phyloP scores from a whole-genome alignment of 2,329 filamentous ascomycete genomes.

The Alternaria ventricosa region DNA sequence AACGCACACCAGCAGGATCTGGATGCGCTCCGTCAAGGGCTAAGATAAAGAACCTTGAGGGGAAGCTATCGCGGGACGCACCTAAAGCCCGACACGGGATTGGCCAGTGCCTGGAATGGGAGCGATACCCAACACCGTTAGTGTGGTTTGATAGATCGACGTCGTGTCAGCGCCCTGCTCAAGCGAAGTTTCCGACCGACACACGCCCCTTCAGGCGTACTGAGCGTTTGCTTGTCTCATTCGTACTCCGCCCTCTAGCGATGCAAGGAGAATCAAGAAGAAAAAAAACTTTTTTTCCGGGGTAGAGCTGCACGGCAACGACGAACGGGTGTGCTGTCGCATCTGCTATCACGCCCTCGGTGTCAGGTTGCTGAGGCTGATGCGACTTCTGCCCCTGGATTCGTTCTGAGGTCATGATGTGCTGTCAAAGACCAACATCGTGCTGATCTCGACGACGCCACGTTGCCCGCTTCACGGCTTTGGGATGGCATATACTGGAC shows the following conservation, averaged over 20 bases:
- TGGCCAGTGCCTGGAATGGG: conserved; percentile 29
- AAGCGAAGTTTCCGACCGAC: conserved; percentile 28
- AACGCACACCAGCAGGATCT: conserved; percentile 8
- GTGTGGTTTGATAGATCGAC: conserved; percentile 31
- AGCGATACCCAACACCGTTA: conserved; percentile 27
- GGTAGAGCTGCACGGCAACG: conserved; percentile 3
- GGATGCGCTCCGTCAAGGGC: conserved; percentile 8
- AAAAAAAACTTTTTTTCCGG: background rate
- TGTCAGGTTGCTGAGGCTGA: conserved; percentile 15
- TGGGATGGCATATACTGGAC: conserved; percentile 19
- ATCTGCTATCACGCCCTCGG: conserved; percentile 13
- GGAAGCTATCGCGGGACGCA: conserved; percentile 38
- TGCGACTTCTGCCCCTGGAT: conserved; percentile 15
- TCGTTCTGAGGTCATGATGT: conserved; percentile 14
- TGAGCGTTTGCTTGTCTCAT: conserved; percentile 31
- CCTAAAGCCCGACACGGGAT: conserved; percentile 39
- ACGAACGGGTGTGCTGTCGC: conserved; percentile 13
- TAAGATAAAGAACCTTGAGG: conserved; percentile 21
- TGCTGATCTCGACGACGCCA: conserved; percentile 34
- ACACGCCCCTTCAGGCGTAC: conserved; percentile 18
- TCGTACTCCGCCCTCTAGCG: conserved; percentile 19
- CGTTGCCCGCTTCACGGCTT: conserved; percentile 18
- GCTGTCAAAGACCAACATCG: conserved; percentile 20
- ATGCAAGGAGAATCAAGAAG: conserved; percentile 18
- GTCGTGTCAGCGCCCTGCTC: conserved; percentile 37